These are phyloP conservation scores for Saccharomycopsis fermentans DNA, from an alignment of 805 yeast species.

Conservation along the genomic window DNA sequence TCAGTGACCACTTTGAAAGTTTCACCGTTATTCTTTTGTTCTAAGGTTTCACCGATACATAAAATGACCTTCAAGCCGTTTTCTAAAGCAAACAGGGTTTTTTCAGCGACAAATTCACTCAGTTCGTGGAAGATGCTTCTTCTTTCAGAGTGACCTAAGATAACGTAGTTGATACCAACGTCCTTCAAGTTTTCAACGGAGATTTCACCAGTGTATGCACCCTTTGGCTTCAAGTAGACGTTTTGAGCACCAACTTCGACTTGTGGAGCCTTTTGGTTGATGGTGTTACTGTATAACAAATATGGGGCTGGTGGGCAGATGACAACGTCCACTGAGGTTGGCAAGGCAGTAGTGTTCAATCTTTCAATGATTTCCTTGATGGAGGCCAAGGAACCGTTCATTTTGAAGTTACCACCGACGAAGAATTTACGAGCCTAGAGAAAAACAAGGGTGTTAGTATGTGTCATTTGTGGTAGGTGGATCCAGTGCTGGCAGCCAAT, in stretches of 20 bases:
- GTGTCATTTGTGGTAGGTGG: too few relatives aligned
- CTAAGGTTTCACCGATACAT: conserved; percentile 96
- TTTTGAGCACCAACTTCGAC: conserved; percentile 88
- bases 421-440: conserved; percentile 76
- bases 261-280: conserved; percentile 53
- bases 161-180: conserved; percentile 87
- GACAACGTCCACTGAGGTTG: conserved; percentile 80
- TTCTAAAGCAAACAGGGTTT: conserved; percentile 89
- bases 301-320: conserved; percentile 95
- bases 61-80: conserved; percentile 83
- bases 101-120: conserved; percentile 85
- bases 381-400: conserved; percentile 89
- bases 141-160: conserved; percentile 98
- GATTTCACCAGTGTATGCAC: conserved; percentile 98
- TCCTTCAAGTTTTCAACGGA: conserved; percentile 84
- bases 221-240: conserved; percentile 75
- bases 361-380: conserved; percentile 74
- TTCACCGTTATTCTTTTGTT: conserved; percentile 82
- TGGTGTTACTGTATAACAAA: conserved; percentile 62
- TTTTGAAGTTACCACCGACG: conserved; percentile 98
- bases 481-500: too few relatives aligned
- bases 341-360: conserved; percentile 70
- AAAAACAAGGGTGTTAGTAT: background rate
- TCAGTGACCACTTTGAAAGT: conserved; percentile 80
- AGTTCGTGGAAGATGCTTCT: conserved; percentile 86